A percentile compares a stretch with the other conserved stretches of the same genome.
phyloP scores from a whole-genome alignment of 2,329 filamentous ascomycete species.

The Botrytis galanthina region DNA sequence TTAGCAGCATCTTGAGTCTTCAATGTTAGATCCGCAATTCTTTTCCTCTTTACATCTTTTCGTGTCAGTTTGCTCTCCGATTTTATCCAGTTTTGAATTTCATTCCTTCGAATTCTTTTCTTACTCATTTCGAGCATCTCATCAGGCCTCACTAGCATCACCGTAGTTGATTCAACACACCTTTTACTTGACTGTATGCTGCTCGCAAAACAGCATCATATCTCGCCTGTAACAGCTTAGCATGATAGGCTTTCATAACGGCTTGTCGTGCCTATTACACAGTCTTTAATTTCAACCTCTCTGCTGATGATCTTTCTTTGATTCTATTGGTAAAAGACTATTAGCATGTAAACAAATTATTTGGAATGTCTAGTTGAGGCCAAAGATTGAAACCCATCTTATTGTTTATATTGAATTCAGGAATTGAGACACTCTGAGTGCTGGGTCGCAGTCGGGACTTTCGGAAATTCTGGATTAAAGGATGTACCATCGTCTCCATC shows the following conservation, averaged over 20 bases:
- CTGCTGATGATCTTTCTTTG: accelerated
- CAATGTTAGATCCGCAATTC: background rate
- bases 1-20: background rate
- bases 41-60: background rate
- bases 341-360: background rate
- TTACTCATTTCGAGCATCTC: background rate
- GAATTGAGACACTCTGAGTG: background rate
- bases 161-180: background rate
- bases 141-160: background rate
- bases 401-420: background rate
- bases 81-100: background rate
- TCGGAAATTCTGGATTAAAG: background rate
- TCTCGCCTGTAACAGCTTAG: background rate
- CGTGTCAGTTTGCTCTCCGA: background rate
- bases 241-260: background rate
- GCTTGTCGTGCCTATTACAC: background rate
- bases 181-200: background rate
- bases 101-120: background rate
- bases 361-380: accelerated
- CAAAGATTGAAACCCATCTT: background rate
- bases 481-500: background rate
- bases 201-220: background rate
- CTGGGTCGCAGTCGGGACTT: background rate
- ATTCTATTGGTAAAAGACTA: background rate
- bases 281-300: background rate